Percentiles rank a stretch among this genome's conserved stretches.
These are phyloP conservation scores for Phaeotremella fagi DNA, from an alignment of 768 basidiomycete species.

Conservation along the genomic window DNA sequence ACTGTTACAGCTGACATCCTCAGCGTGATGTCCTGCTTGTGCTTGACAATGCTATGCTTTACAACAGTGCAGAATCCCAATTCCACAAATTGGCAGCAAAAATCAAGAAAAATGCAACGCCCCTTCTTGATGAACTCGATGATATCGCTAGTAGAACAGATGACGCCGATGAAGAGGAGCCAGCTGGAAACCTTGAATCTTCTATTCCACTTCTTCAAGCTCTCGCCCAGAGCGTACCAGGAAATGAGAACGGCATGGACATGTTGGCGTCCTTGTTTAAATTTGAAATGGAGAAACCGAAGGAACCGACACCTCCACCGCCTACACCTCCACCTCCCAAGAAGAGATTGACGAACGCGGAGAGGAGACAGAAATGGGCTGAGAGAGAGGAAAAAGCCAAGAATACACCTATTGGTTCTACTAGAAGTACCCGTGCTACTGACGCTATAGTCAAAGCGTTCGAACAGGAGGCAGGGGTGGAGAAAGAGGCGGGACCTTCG, in stretches of 20 bases:
- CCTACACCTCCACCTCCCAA: slow-evolving; percentile 14
- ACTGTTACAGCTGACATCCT: slow-evolving; percentile 4
- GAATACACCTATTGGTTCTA: slow-evolving; percentile 6
- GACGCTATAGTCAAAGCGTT: slow-evolving; percentile 25
- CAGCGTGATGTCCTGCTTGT: slow-evolving; percentile 70
- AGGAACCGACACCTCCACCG: slow-evolving; percentile 57
- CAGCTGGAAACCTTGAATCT: slow-evolving; percentile 67
- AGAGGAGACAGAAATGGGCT: slow-evolving; percentile 19
- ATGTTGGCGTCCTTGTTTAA: slow-evolving; percentile 64
- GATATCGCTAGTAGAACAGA: slow-evolving; percentile 1
- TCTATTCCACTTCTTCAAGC: slow-evolving; percentile 58
- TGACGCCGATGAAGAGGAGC: not conserved
- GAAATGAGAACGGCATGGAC: slow-evolving; percentile 54
- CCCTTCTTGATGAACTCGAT: slow-evolving; percentile 53
- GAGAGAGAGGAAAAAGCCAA: slow-evolving; percentile 21
- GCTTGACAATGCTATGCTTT: slow-evolving; percentile 80
- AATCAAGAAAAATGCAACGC: slow-evolving; percentile 54
- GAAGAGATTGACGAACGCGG: slow-evolving; percentile 6
- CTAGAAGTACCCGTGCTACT: slow-evolving; percentile 25
- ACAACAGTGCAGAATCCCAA: slow-evolving; percentile 69
- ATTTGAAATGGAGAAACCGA: slow-evolving; percentile 62
- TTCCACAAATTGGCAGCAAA: slow-evolving; percentile 66
- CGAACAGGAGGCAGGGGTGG: slow-evolving; percentile 26
- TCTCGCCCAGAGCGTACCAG: slow-evolving; percentile 51
- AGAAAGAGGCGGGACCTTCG: slow-evolving; percentile 5